Base-by-base conservation (phyloP, 768 basidiomycete species). In the Candolleomyces aberdarensis region DNA sequence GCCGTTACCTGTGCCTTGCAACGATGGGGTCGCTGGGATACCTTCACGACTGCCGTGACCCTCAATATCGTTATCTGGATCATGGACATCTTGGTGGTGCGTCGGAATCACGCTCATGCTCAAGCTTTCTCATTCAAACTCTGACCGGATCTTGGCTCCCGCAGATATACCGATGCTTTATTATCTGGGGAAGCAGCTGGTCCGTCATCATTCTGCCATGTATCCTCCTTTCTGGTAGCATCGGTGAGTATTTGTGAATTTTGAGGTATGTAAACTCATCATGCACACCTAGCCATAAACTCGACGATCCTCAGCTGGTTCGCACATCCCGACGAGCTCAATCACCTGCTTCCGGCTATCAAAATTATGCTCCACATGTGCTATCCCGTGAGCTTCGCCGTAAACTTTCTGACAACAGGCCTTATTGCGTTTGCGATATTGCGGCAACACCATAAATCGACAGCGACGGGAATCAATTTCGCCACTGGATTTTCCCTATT, bases 81-180 rank as follows among this genome's bases (percentile, higher is more conserved):
- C 44, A 46, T 46, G 44, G 44, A 46, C 13, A 46, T 46, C 15
- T 17, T 46, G 44, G 8, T 46, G 15, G 44, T 46, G 44, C 44
- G 44, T 46, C 6, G 15, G 7, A 7, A 14, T 17, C 19, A 6
- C 44, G 7, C 44, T 46, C 3, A 17, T 32, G 32, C 47, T 46
- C 19, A 20, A 46, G 3, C 15, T 14, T 20, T 46, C 7, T 26
- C 26, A 26, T 26, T 26, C 26, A 26, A 26, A 26, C 26, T 26
- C 26, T 26, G 26, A 26, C 26, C 3, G 26, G 26, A 26, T 26
- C 26, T 26, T 26, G 26, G 26, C 26, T 3, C 3, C 44, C 44
- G 14, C 41, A 70, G 71, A 69, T 70, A 43, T 72, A 68, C 58
- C 69, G 71, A 31, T 71, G 70, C 54, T 72, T 68, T 44, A 64